Evolutionary conservation across 805 yeast species (phyloP), one percentile per base, ranked within the genome.

Genomic region (Candida nitratophila): DNA sequence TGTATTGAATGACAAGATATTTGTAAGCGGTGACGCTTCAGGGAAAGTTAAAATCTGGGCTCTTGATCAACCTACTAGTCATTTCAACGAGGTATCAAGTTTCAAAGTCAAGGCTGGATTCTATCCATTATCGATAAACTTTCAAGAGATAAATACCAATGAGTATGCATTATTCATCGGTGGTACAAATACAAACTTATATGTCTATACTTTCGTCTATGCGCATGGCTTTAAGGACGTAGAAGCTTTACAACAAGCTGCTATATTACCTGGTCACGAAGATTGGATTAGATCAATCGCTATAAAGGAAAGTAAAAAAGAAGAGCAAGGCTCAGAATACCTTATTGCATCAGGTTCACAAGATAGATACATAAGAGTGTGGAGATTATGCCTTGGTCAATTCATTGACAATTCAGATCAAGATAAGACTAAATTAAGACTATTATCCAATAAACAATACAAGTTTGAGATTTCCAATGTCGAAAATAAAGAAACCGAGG

Each of bases 281-380:
- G 96, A 90, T 63, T 93, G 99, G 99, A 77, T 93, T 41, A 84
- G 85, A 57, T 73, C 87, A 14, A 64, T 93, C 27, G 73, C 80
- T 1, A 77, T 87, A 56, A 77, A 74, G 32, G 12, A 19, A 34
- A 34, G 3, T n/a, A 17, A 19, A 12, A 63, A 71, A 45, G 61
- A 63, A 0, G 6, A 8, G 4, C 14, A 15, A 15, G 69, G 69
- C 7, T 77, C 73, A 20, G 80, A 77, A 47, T 78, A 73, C 52
- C 59, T 86, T 2, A 67, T 93, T 24, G 98, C 98, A 5, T 78
- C 86, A 44, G 98, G 96, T 0, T 83, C 96, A 1, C 96, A 93
- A 58, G 99, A 93, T 61, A 70, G 95, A 53, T 89, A 88, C 58
- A 87, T 93, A 42, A 74, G 99, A 50, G 64, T 93, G 37, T 93